Evolutionary conservation across 1,284 basidiomycete species (phyloP).

Genomic region (Phaffia rhodozyma): DNA sequence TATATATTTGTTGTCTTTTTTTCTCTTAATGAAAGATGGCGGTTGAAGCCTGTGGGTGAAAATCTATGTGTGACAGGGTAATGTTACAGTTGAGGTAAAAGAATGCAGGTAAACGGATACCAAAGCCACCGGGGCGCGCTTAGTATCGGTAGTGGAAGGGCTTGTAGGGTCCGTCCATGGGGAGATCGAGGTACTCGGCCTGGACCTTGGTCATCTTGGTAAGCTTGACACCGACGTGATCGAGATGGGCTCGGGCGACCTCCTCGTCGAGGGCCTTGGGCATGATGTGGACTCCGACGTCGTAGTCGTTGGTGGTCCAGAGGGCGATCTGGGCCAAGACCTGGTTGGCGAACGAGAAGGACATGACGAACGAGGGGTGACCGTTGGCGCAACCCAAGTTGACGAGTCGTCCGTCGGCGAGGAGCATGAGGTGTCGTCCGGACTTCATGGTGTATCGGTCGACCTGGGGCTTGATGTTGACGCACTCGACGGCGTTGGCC

Average conservation of each 20-base stretch:
- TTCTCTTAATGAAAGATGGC: background rate
- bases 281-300: conserved; percentile 63
- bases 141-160: conserved; percentile 43
- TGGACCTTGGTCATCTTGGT: conserved; percentile 68
- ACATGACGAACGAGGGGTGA: conserved; percentile 97
- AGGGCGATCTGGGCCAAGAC: conserved; percentile 96
- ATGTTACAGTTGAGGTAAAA: background rate
- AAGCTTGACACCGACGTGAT: conserved; percentile 85
- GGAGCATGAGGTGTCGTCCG: conserved; percentile 90
- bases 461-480: conserved; percentile 98
- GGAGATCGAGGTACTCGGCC: conserved; percentile 85
- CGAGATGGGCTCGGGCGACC: conserved; percentile 89
- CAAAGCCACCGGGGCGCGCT: no score
- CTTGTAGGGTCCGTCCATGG: conserved; percentile 86
- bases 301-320: conserved; percentile 77
- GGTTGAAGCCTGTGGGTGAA: background rate
- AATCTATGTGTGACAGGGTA: background rate
- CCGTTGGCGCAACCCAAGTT: conserved; percentile 90
- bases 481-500: conserved; percentile 67
- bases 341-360: conserved; percentile 98
- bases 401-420: conserved; percentile 96
- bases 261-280: conserved; percentile 97
- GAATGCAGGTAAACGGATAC: background rate
- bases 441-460: conserved; percentile 89
- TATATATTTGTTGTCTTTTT: background rate